Base-by-base conservation (phyloP, 495 filamentous ascomycete species). In the Lasiosphaeris hirsuta region DNA sequence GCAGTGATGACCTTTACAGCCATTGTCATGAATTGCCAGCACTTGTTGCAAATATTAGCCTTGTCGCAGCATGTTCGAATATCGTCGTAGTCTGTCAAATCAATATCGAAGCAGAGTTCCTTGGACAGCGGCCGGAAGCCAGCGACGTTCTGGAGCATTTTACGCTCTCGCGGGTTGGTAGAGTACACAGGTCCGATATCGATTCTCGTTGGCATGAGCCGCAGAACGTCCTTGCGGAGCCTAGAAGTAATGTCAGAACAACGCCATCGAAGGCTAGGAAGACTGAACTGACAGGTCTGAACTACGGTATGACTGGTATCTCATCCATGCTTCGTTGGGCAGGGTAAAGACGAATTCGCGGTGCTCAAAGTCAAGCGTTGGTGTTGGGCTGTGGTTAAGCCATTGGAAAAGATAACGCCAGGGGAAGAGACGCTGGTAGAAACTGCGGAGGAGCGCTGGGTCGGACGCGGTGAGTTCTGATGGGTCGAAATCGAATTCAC, bases 71-170 rank as follows among this genome's bases (percentile, higher is more conserved):
- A 98, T 17, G 93, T 96, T 18, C 94, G 87, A 61, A 97, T 89
- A 46, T 96, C 89, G 67, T 98, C 94, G 72, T 98, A 98, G 75
- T 97, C 94, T 30, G 93, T 97, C 80, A 98, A 80, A 82, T 98
- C 94, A 62, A 98, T 96, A 86, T 98, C 94, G 74, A 98, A 97
- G 59, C 96, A 95, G 13, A 98, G 74, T 71, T 98, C 94, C 67
- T 97, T 97, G 1, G 86, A 77, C 3, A 95, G 69, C 2, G 94
- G 92, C 44, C 80, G 80, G 69, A 94, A 92, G 8, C 80, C 76
- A 52, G 78, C 80, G 13, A 81, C 74, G 71, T 95, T 96, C 42
- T 86, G 84, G 6, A 96, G 73, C 0, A 84, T 84, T 73, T 98
- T 98, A 63, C 95, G 89, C 57, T 97, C 94, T 54, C 91, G 88